Evolutionary conservation across 2,329 filamentous ascomycete genomes (phyloP), one percentile per base, ranked within the genome.

Genomic region (Fusarium brachygibbosum): DNA sequence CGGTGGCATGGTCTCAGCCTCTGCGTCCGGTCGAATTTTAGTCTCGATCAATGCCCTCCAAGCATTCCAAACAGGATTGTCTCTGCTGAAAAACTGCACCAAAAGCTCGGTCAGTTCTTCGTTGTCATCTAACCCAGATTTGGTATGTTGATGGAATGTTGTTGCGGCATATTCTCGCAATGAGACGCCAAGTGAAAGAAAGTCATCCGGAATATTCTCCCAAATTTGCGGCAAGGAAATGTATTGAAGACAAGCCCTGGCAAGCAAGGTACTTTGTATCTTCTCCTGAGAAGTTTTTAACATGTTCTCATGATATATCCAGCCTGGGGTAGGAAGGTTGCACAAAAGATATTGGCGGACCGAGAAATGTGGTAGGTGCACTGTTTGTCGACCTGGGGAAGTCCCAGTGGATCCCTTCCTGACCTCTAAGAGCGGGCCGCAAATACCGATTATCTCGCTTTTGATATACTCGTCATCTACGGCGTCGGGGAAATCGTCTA

Each of bases 381-480:
- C 37, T 11, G 58, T 70, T n/a, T 28, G 38, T 21, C 2, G 37
- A 12, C 41, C 60, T 6, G 37, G 4, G 11, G 17, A 32, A 14
- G 21, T 2, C 3, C 53, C 45, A 4, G 29, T 34, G 5, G 19
- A 9, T 19, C 17, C 44, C n/a, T 37, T 38, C 7, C 61, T 60
- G 34, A 77, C 53, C 35, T 79, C 77, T 5, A 80, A 13, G 17
- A 81, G 68, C 8, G 75, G 74, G 6, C 69, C 74, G 40, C 76
- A 81, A 5, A 76, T 68, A 9, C 67, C 65, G 5, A 75, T 16
- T 16, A 79, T 75, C 34, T 77, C 74, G 31, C 56, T 71, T 29
- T 76, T 68, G 38, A 80, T 54, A 46, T 77, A 79, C 4, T 76
- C 73, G 0, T 79, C 71, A 32, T 78, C 74, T 10, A 78, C 48